These are phyloP conservation scores for Excoecaria cochinchinensis DNA, from an alignment of 345 rosid genomes.

Conservation along the genomic window DNA sequence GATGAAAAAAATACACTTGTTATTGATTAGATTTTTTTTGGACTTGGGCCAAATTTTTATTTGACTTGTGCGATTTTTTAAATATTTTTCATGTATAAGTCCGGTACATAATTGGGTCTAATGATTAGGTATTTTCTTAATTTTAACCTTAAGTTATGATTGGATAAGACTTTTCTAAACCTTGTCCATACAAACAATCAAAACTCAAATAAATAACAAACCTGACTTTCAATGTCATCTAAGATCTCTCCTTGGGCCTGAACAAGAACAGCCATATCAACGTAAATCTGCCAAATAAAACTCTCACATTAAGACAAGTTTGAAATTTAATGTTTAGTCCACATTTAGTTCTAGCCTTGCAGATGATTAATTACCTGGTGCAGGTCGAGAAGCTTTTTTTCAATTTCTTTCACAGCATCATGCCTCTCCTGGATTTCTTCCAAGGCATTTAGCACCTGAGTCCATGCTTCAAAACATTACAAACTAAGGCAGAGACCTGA, in stretches of 20 bases:
- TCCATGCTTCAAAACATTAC: not conserved
- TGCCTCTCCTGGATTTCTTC: slow-evolving; percentile 98
- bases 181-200: not conserved
- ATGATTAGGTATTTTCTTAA: too few species aligned
- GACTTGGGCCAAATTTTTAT: too few species aligned
- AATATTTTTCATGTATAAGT: too few species aligned
- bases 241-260: slow-evolving; percentile 72
- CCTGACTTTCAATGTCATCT: slow-evolving; percentile 75
- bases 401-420: slow-evolving; percentile 81
- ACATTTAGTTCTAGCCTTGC: not conserved
- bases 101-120: too few species aligned
- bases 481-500: too few species aligned
- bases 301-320: slow-evolving; percentile 13
- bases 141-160: too few species aligned
- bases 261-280: slow-evolving; percentile 71
- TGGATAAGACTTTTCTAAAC: too few species aligned
- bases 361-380: slow-evolving; percentile 56
- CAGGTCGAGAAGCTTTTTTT: slow-evolving; percentile 85
- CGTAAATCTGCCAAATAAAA: slow-evolving; percentile 47
- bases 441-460: slow-evolving; percentile 71
- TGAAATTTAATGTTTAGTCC: not conserved
- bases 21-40: too few species aligned
- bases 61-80: too few species aligned
- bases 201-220: slow-evolving; percentile 22
- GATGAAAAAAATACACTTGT: too few species aligned